Conservation (phyloP, 2,329 filamentous ascomycete genomes). For the Diaporthe amygdali region DNA sequence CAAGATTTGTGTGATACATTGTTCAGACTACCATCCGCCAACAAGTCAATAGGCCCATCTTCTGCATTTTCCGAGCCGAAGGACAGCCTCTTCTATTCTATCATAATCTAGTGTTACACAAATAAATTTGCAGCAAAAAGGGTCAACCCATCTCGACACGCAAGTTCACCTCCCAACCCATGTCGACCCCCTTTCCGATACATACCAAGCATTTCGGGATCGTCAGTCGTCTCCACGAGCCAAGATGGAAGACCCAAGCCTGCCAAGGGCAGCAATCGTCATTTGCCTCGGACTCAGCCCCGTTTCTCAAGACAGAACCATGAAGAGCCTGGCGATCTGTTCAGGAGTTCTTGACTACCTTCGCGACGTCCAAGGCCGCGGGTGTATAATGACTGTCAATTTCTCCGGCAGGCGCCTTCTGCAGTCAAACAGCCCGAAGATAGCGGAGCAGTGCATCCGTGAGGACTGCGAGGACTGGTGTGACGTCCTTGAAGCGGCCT, state of each 20-base stretch:
- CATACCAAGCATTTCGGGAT: background rate
- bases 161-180: background rate
- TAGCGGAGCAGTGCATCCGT: slow-evolving; percentile 24
- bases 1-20: background rate
- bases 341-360: slow-evolving; percentile 23
- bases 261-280: slow-evolving; percentile 18
- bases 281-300: slow-evolving; percentile 20
- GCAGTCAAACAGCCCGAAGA: slow-evolving; percentile 30
- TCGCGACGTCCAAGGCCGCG: slow-evolving; percentile 17
- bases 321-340: slow-evolving; percentile 21
- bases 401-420: slow-evolving; percentile 38
- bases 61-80: background rate
- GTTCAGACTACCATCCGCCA: background rate
- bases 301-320: slow-evolving; percentile 14
- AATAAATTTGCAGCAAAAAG: background rate
- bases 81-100: too few species aligned
- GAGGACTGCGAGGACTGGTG: slow-evolving; percentile 21
- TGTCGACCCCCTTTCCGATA: background rate
- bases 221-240: background rate
- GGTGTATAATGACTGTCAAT: slow-evolving; percentile 22
- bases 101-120: background rate
- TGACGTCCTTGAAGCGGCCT: slow-evolving; percentile 12
- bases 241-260: slow-evolving; percentile 10
- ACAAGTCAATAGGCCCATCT: background rate
- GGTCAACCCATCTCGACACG: background rate